Conservation (phyloP, 129 eudicot species). For the Chrysanthemum makinoi region DNA sequence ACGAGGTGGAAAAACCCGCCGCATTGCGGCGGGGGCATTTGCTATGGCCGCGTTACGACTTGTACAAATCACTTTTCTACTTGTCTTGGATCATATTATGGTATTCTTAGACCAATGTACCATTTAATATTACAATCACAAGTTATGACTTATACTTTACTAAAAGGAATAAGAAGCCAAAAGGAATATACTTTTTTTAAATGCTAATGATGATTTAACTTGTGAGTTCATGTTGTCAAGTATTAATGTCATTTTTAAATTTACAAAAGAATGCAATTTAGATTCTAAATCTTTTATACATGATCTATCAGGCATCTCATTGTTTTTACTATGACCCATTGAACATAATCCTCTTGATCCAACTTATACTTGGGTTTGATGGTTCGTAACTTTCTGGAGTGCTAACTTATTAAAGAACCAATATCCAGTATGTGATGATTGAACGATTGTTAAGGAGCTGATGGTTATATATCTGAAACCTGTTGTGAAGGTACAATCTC, state of each 20-base stretch:
- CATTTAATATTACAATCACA: background rate
- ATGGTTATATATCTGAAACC: constrained; percentile 32
- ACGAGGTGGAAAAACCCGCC: too few relatives aligned
- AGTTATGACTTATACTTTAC: background rate
- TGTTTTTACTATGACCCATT: background rate
- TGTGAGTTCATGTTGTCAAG: constrained; percentile 20
- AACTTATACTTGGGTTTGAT: background rate
- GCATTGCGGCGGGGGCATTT: too few relatives aligned
- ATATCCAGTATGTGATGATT: background rate
- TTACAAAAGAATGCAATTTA: constrained; percentile 8
- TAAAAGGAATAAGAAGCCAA: background rate
- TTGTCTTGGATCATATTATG: background rate
- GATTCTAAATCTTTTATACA: constrained; percentile 20
- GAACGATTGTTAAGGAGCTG: too few relatives aligned
- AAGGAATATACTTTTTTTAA: constrained; percentile 2
- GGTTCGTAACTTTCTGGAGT: constrained; percentile 15
- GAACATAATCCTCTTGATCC: background rate
- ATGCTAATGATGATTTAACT: background rate
- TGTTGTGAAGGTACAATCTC: constrained; percentile 51
- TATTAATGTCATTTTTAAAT: constrained; percentile 15
- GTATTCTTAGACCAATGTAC: background rate
- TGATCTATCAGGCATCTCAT: background rate
- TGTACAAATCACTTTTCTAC: constrained; percentile 17
- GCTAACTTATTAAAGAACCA: background rate
- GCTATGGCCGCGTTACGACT: background rate